Conservation (phyloP, 148 eudicot genomes). For the Dianthus caryophyllus region DNA sequence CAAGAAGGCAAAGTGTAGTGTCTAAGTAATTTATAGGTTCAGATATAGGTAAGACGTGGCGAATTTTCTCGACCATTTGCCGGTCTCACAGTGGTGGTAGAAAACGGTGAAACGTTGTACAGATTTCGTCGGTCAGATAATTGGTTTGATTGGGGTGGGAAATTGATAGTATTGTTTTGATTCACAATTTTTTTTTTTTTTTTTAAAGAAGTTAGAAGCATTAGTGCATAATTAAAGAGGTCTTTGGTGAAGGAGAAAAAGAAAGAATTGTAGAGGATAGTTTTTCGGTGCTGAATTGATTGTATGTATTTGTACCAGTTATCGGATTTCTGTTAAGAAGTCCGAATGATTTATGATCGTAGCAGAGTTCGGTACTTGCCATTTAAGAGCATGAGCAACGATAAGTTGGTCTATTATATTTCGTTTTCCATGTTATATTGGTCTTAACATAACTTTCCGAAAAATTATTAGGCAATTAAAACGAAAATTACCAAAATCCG, state of each 20-base stretch:
- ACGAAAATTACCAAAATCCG: no score
- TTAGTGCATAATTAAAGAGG: no score
- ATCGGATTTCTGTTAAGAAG: background rate
- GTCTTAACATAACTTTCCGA: no score
- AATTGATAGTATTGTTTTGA: slow-evolving; percentile 5
- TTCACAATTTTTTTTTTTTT: background rate
- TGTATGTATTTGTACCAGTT: background rate
- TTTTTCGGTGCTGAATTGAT: background rate
- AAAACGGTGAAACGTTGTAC: slow-evolving; percentile 26
- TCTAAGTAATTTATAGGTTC: background rate
- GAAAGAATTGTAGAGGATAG: background rate
- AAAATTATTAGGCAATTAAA: no score
- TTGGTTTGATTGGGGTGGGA: slow-evolving; percentile 25
- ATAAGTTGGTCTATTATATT: no score
- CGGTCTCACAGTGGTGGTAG: slow-evolving; percentile 11
- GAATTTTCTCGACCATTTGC: background rate
- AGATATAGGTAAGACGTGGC: slow-evolving; percentile 13
- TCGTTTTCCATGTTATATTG: no score
- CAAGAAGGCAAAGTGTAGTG: background rate
- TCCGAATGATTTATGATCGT: background rate
- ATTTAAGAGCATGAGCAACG: no score
- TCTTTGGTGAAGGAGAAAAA: no score
- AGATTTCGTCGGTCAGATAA: slow-evolving; percentile 25
- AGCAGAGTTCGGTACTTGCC: background rate
- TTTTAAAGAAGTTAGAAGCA: background rate